A percentile compares a stretch with the other conserved stretches of the same genome.
Conservation (phyloP, 164 flowering plant genomes). For the Nymphaea colorata region DNA sequence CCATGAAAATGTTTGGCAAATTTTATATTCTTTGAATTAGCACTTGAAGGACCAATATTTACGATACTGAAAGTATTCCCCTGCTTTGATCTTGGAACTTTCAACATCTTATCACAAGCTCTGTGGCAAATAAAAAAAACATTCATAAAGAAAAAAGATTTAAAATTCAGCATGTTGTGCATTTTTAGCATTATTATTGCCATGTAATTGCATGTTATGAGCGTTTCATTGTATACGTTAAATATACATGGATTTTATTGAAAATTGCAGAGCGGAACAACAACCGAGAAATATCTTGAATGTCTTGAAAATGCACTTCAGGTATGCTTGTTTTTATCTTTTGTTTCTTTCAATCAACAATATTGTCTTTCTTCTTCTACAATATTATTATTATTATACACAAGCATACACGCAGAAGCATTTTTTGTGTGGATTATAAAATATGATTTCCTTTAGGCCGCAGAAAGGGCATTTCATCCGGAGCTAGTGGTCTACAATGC, state of each 20-base stretch:
- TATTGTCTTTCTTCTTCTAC: no score
- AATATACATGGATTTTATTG: neutral
- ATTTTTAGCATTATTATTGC: neutral
- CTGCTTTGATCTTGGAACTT: neutral
- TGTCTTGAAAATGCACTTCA: constrained; percentile 68
- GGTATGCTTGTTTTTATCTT: constrained; percentile 21
- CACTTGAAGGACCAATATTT: no score
- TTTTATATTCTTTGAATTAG: neutral
- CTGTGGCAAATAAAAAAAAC: neutral
- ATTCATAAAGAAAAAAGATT: neutral
- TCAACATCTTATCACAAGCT: neutral
- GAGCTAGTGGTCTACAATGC: constrained; percentile 87
- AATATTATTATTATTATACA: no score
- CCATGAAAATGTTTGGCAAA: neutral
- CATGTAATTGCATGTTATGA: neutral
- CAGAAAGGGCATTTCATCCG: constrained; percentile 47
- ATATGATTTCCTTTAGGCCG: constrained; percentile 31
- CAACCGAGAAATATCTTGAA: constrained; percentile 54
- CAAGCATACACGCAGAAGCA: no score
- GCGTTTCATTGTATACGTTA: no score
- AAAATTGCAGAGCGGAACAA: constrained; percentile 69
- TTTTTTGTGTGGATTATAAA: no score
- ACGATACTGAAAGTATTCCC: no score
- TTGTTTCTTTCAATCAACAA: no score
- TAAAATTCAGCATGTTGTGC: no score